These are phyloP conservation scores for Pulveroboletus ravenelii DNA, from an alignment of 768 basidiomycete species.

Conservation along the genomic window DNA sequence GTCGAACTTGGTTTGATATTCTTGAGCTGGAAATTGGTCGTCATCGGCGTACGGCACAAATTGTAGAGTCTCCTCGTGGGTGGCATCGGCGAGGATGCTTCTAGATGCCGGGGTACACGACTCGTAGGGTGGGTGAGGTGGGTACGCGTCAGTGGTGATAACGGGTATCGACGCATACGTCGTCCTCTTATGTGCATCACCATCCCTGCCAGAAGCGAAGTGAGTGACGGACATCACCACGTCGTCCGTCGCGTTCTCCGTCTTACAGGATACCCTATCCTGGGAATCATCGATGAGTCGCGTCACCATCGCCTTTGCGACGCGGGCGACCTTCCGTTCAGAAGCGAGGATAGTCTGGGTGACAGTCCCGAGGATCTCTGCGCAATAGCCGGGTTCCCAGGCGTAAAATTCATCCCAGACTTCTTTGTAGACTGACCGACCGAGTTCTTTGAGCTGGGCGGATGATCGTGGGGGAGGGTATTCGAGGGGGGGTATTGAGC, in stretches of 20 bases:
- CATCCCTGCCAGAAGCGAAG: neutral
- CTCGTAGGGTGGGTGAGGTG: constrained; percentile 36
- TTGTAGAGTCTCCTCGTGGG: neutral
- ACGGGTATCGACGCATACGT: constrained; percentile 11
- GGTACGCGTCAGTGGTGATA: constrained; percentile 9
- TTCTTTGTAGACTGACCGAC: constrained; percentile 29
- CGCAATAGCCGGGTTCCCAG: constrained; percentile 37
- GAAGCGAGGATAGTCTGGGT: constrained; percentile 9
- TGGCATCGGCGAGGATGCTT: constrained; percentile 21
- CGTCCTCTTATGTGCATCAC: neutral
- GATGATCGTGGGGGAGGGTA: neutral
- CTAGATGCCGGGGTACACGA: constrained; percentile 42
- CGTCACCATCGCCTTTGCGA: constrained; percentile 8
- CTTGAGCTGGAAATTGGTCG: constrained; percentile 27
- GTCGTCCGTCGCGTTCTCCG: neutral
- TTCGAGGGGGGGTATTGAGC: neutral
- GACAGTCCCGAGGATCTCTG: constrained; percentile 17
- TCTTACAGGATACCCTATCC: neutral
- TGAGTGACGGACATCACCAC: constrained; percentile 9
- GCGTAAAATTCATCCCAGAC: constrained; percentile 45
- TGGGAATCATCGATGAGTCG: constrained; percentile 1
- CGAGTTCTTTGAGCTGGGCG: constrained; percentile 21
- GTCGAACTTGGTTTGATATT: constrained; percentile 28
- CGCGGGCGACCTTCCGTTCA: constrained; percentile 9
- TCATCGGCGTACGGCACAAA: constrained; percentile 52